Base-by-base conservation (phyloP, 2,329 filamentous ascomycete genomes). In the Ophiocordyceps unilateralis region DNA sequence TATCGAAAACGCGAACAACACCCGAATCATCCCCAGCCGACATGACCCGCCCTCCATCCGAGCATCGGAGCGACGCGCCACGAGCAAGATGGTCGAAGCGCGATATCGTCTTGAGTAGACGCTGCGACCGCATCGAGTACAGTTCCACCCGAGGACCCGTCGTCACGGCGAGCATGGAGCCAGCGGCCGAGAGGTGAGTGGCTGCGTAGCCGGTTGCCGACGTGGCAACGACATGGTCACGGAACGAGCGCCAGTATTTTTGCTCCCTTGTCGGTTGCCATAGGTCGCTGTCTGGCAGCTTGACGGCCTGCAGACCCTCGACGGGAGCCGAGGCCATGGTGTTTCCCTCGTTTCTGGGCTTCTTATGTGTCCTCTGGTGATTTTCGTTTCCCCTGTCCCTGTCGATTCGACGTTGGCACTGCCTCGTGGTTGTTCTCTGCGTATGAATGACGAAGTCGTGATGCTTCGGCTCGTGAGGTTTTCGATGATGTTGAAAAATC, bases 201-300 rank as follows among this genome's bases (percentile, higher is more conserved):
- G 98, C 77, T 39, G 86, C 83, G 59, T 83, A 87, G 57, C 85
- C 84, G 49, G 91, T 86, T 49, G 88, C 87, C 48, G 89, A 93
- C 39, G 91, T 84, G 48, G 96, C 79, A 47, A 89, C 78, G 45
- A 93, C 77, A 50, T 88, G 84, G 52, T 88, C 91, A 65, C 85
- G 87, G 69, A 98, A 98, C 12, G 83, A 81, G 58, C 82, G 83
- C 93, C 93, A 98, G 70, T 96, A 96, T 50, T 81, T 76, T 65
- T 96, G 88, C 67, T 98, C 91, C 26, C 88, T 81, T 6, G 89
- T 94, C 40, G 89, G 66, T 43, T 85, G 81, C 36, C 82, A 80
- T 45, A 87, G 87, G 41, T 85, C 84, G 49, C 83, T n/a, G n/a
- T n/a, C 74, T 45, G 89, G 79, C 57, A 93, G 74, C 70, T 86